phyloP scores from a whole-genome alignment of 2,329 filamentous ascomycete species.

The Penicillium vulpinum region DNA sequence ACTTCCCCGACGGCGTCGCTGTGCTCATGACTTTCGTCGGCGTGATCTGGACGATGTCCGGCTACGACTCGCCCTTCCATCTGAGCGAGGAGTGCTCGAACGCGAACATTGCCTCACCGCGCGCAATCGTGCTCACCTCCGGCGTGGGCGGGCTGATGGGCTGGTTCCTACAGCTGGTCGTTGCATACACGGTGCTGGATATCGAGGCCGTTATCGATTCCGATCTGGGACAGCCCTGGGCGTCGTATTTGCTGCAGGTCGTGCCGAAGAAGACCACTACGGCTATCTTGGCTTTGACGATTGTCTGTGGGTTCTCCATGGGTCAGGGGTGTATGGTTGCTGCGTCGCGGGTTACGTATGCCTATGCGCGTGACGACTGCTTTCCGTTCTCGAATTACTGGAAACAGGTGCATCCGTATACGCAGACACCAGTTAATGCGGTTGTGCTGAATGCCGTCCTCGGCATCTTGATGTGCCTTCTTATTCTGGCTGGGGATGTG shows the following conservation, averaged over 20 bases:
- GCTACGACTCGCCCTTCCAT: slow-evolving; percentile 70
- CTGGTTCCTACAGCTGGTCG: slow-evolving; percentile 72
- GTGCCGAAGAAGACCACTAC: slow-evolving; percentile 61
- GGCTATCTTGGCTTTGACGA: slow-evolving; percentile 64
- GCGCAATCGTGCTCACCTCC: slow-evolving; percentile 70
- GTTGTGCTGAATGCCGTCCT: slow-evolving; percentile 66
- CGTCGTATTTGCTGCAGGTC: slow-evolving; percentile 67
- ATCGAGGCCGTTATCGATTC: slow-evolving; percentile 60
- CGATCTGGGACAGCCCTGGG: slow-evolving; percentile 68
- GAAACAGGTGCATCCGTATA: slow-evolving; percentile 60
- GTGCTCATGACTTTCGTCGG: slow-evolving; percentile 71
- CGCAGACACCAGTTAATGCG: slow-evolving; percentile 68
- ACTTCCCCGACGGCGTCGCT: slow-evolving; percentile 66
- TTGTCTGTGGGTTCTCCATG: slow-evolving; percentile 70
- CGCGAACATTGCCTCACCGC: slow-evolving; percentile 67
- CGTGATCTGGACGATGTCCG: slow-evolving; percentile 69
- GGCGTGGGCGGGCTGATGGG: slow-evolving; percentile 66
- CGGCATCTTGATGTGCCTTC: slow-evolving; percentile 60
- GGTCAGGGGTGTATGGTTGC: slow-evolving; percentile 72
- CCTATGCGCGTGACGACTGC: slow-evolving; percentile 70
- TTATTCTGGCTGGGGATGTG: slow-evolving; percentile 64
- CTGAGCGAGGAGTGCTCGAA: slow-evolving; percentile 75
- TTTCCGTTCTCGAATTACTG: slow-evolving; percentile 63
- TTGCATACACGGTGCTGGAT: slow-evolving; percentile 69
- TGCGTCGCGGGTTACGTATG: slow-evolving; percentile 67